Evolutionary conservation across 148 eudicot genomes (phyloP).

Genomic region (Rhododendron ferrugineum): DNA sequence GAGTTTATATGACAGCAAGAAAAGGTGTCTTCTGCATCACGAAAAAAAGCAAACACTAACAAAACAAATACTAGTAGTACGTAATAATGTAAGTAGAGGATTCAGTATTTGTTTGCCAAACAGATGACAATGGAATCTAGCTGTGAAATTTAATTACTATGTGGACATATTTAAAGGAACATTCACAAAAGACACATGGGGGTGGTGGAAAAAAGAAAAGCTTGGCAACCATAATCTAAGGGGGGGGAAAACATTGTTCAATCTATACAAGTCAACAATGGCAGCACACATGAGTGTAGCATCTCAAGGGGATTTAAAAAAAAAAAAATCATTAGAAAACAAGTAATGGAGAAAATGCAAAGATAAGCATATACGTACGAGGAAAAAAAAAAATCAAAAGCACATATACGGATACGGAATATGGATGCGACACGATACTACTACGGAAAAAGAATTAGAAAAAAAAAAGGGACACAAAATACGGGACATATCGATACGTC

Average conservation of each 20-base stretch:
- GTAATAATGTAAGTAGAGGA: background rate
- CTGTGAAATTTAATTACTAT: background rate
- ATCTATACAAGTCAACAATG: constrained; percentile 10
- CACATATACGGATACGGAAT: background rate
- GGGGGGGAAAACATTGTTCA: background rate
- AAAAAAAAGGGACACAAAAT: background rate
- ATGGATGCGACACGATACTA: background rate
- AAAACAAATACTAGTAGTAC: background rate
- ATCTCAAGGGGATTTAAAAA: background rate
- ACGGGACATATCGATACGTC: background rate
- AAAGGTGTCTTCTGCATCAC: background rate
- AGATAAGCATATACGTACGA: background rate
- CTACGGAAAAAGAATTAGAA: too few species aligned
- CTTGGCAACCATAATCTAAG: background rate
- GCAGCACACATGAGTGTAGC: background rate
- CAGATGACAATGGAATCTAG: background rate
- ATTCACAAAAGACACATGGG: background rate
- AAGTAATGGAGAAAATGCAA: background rate
- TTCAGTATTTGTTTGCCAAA: background rate
- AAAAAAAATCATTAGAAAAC: background rate
- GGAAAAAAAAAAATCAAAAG: background rate
- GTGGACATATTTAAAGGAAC: background rate
- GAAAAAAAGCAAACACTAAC: constrained; percentile 3
- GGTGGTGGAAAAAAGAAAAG: background rate
- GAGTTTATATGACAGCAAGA: background rate